Percentiles rank a stretch among this genome's conserved stretches.
Conservation (phyloP, 1,284 basidiomycete species). For the Athelia sp. region DNA sequence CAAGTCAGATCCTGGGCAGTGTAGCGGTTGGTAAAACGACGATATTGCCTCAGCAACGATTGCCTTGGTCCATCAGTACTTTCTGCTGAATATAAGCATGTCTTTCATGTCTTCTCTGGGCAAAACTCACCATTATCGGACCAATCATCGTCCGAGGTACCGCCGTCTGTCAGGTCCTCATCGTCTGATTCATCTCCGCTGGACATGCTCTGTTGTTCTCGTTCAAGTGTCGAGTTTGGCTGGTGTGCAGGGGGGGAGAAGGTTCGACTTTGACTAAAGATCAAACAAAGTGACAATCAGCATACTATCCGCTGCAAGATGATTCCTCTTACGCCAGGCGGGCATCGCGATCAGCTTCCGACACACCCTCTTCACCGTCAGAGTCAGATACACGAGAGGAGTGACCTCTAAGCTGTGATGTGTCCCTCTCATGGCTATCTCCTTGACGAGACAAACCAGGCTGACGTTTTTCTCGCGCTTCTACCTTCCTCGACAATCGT, state of each 20-base stretch:
- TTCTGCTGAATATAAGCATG: background rate
- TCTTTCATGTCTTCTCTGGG: constrained; percentile 8
- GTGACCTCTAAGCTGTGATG: constrained; percentile 11
- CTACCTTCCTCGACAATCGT: constrained; percentile 27
- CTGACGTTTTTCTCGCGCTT: too few relatives aligned
- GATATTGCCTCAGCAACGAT: constrained; percentile 18
- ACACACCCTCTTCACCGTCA: constrained; percentile 56
- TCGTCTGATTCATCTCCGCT: constrained; percentile 77
- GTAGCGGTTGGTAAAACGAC: constrained; percentile 27
- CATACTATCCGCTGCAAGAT: constrained; percentile 2
- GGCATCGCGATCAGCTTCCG: constrained; percentile 63
- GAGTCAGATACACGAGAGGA: constrained; percentile 49
- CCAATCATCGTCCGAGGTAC: constrained; percentile 52
- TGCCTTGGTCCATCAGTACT: background rate
- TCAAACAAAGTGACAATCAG: background rate
- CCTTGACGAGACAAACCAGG: constrained; percentile 1
- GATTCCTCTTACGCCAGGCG: constrained; percentile 49
- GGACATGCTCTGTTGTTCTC: constrained; percentile 47
- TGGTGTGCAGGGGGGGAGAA: constrained; percentile 27
- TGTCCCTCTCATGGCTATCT: background rate
- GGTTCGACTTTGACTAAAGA: constrained; percentile 45
- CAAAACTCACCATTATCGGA: constrained; percentile 27
- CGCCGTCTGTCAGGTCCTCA: constrained; percentile 54
- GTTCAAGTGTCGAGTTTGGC: constrained; percentile 21
- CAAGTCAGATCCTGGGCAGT: constrained; percentile 13